Conservation (phyloP, 2,329 filamentous ascomycete species). For the Penicillium fuscoglaucum region DNA sequence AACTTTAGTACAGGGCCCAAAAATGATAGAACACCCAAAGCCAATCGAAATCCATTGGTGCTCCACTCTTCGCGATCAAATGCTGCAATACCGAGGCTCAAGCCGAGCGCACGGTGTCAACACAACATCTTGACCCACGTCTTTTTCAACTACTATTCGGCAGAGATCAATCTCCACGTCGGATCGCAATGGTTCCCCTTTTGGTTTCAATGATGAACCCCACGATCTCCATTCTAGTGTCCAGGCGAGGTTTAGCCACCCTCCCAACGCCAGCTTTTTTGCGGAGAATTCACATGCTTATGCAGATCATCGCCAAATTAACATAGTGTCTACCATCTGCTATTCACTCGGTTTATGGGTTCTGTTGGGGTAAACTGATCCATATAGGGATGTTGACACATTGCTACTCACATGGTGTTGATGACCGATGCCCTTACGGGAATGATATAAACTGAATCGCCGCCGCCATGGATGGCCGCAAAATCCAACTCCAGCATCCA, state of each 20-base stretch:
- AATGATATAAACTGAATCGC: constrained; percentile 19
- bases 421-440: not conserved
- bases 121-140: not conserved
- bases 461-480: not conserved
- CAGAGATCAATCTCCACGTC: not conserved
- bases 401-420: constrained; percentile 15
- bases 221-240: not conserved
- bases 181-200: constrained; percentile 7
- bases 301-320: constrained; percentile 13
- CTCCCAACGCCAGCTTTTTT: not conserved
- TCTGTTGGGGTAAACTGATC: constrained; percentile 22
- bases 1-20: not conserved
- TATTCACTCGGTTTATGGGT: constrained; percentile 7
- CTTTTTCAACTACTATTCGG: not conserved
- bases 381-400: constrained; percentile 9
- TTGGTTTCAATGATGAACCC: not conserved
- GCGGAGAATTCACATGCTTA: constrained; percentile 17
- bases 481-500: not conserved
- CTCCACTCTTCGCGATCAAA: constrained; percentile 4
- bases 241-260: constrained; percentile 3
- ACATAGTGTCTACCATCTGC: constrained; percentile 1
- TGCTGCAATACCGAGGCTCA: constrained; percentile 6
- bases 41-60: not conserved
- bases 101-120: not conserved
- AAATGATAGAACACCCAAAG: not conserved